A percentile compares a stretch with the other conserved stretches of the same genome.
Conservation (phyloP, 1,284 basidiomycete genomes). For the Marasmius tenuissimus region DNA sequence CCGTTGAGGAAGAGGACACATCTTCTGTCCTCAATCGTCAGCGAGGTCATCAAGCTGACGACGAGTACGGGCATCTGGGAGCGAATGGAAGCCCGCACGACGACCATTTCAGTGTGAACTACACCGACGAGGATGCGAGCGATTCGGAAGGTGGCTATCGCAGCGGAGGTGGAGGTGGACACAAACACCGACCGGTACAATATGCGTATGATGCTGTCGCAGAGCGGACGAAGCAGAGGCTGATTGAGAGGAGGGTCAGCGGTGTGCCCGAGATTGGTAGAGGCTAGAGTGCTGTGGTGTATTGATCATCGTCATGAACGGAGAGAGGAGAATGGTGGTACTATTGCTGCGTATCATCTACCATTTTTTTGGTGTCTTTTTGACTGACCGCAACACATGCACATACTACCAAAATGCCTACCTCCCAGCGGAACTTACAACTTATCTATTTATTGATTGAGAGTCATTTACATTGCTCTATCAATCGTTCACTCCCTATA, state of each 20-base stretch:
- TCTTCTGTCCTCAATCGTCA: neutral
- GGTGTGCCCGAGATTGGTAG: no score
- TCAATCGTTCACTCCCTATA: no score
- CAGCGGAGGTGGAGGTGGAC: neutral
- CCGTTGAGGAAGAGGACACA: constrained; percentile 36
- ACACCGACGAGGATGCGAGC: neutral
- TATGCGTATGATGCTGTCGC: constrained; percentile 83
- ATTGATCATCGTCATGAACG: no score
- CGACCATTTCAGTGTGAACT: neutral
- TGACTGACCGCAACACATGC: no score
- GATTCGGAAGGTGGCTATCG: neutral
- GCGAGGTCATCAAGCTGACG: constrained; percentile 4
- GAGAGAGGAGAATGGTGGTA: no score
- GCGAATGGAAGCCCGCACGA: neutral
- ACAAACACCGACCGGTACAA: constrained; percentile 40
- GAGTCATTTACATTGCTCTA: no score
- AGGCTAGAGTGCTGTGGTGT: no score
- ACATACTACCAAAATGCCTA: no score
- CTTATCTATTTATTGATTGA: no score
- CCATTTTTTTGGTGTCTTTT: no score
- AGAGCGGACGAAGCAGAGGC: constrained; percentile 65
- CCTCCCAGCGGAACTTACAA: no score
- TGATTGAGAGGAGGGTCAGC: constrained; percentile 39
- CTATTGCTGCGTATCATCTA: no score
- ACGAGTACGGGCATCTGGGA: neutral